phyloP scores from a whole-genome alignment of 345 rosid genomes.

The Barbarea vulgaris region DNA sequence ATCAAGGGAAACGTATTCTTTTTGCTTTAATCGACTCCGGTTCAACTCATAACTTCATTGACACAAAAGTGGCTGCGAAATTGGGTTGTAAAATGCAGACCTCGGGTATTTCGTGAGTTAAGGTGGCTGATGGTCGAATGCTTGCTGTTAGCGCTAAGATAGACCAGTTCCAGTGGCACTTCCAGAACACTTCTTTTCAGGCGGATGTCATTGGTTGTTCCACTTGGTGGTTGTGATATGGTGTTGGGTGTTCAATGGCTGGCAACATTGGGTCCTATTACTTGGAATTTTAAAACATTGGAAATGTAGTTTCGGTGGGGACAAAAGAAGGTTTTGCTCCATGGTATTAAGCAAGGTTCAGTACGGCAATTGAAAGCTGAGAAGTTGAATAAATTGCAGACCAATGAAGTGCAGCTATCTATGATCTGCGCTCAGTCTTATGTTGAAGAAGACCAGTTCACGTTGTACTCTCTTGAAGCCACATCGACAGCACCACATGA shows the following conservation, averaged over 20 bases:
- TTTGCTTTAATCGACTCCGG: neutral
- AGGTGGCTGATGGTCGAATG: too few species aligned
- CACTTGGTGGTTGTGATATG: too few species aligned
- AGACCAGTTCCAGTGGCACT: neutral
- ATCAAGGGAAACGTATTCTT: neutral
- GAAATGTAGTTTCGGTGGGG: too few species aligned
- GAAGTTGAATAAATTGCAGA: accelerated
- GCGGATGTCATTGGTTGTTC: neutral
- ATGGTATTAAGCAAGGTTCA: neutral
- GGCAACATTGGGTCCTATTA: too few species aligned
- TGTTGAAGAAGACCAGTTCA: neutral
- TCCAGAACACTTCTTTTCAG: neutral
- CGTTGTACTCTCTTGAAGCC: neutral
- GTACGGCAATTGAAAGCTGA: neutral
- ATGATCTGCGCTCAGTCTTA: neutral
- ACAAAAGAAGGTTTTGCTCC: neutral
- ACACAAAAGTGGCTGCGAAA: neutral
- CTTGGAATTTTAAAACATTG: too few species aligned
- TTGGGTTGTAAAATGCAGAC: neutral
- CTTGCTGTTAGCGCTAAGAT: neutral
- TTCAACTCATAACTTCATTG: neutral
- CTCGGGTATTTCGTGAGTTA: too few species aligned
- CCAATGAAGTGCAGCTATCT: accelerated
- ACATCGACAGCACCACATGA: neutral
- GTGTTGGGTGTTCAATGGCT: too few species aligned